Percentiles rank a stretch among this genome's conserved stretches.
These are phyloP conservation scores for Penicillium crustosum DNA, from an alignment of 2,329 filamentous ascomycete genomes.

Conservation along the genomic window DNA sequence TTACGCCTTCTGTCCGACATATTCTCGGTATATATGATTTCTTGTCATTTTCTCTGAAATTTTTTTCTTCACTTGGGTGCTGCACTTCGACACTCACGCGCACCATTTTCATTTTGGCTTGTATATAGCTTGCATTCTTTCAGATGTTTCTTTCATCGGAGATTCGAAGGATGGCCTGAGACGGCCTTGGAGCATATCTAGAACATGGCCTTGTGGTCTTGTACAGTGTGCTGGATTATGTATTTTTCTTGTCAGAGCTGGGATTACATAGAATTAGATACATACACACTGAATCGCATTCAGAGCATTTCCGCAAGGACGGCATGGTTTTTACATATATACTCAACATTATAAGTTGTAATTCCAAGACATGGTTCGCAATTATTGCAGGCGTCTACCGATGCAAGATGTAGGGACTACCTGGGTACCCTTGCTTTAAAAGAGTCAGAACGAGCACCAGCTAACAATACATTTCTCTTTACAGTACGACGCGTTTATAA, in stretches of 20 bases:
- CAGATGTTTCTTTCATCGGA: conserved; percentile 5
- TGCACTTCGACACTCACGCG: conserved; percentile 12
- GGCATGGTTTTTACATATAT: not conserved
- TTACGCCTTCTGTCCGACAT: conserved; percentile 11
- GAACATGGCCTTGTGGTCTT: not conserved
- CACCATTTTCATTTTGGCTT: conserved; percentile 15
- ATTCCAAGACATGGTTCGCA: not conserved
- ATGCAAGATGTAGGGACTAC: not conserved
- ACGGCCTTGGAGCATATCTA: not conserved
- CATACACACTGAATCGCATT: conserved; percentile 21
- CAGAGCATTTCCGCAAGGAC: conserved; percentile 19
- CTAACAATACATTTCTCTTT: conserved; percentile 19
- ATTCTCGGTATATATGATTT: conserved; percentile 17
- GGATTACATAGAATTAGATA: conserved; percentile 27
- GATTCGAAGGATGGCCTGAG: not conserved
- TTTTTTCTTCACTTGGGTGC: conserved; percentile 19
- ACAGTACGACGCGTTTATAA: conserved; percentile 33
- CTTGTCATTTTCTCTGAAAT: conserved; percentile 5
- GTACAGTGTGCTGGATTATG: conserved; percentile 14
- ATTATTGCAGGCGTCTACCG: not conserved
- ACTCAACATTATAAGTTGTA: not conserved
- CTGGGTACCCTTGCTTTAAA: not conserved
- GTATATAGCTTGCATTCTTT: conserved; percentile 28
- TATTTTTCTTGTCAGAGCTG: conserved; percentile 10
- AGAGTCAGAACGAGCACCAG: not conserved